Evolutionary conservation across 768 basidiomycete genomes (phyloP).

Genomic region (Pleurotus pulmonarius): DNA sequence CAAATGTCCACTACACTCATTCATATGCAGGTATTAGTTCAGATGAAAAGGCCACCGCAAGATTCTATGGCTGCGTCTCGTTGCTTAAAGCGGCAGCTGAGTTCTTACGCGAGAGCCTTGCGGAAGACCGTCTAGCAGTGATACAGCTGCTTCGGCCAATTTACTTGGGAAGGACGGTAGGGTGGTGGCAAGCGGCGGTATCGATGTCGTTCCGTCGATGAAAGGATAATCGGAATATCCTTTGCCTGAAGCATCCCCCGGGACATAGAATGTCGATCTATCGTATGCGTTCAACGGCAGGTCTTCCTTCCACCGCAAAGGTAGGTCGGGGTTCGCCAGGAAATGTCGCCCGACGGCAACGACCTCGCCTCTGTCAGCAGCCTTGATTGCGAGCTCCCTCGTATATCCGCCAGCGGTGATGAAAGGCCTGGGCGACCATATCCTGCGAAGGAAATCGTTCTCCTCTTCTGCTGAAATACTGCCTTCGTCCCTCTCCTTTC

Average conservation of each 20-base stretch:
- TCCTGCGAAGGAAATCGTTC: constrained; percentile 16
- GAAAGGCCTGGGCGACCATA: constrained; percentile 20
- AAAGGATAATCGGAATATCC: constrained; percentile 29
- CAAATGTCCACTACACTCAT: no score
- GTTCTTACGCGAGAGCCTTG: no score
- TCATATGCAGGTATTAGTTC: no score
- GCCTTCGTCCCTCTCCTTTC: background rate
- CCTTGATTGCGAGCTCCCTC: constrained; percentile 21
- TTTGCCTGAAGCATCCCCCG: constrained; percentile 16
- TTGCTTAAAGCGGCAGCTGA: no score
- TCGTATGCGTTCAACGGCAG: constrained; percentile 17
- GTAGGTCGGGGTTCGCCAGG: constrained; percentile 24
- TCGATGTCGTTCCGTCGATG: background rate
- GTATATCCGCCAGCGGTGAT: constrained; percentile 27
- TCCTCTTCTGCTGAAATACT: background rate
- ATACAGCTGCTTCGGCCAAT: no score
- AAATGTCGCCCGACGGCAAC: constrained; percentile 11
- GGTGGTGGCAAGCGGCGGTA: no score
- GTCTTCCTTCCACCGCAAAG: constrained; percentile 19
- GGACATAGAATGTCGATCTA: constrained; percentile 17
- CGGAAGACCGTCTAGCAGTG: no score
- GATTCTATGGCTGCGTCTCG: no score
- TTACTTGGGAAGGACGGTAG: no score
- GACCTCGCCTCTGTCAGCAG: constrained; percentile 15
- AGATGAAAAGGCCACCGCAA: no score